phyloP scores from a whole-genome alignment of 257 asterid genomes.

The Ehretia macrophylla region DNA sequence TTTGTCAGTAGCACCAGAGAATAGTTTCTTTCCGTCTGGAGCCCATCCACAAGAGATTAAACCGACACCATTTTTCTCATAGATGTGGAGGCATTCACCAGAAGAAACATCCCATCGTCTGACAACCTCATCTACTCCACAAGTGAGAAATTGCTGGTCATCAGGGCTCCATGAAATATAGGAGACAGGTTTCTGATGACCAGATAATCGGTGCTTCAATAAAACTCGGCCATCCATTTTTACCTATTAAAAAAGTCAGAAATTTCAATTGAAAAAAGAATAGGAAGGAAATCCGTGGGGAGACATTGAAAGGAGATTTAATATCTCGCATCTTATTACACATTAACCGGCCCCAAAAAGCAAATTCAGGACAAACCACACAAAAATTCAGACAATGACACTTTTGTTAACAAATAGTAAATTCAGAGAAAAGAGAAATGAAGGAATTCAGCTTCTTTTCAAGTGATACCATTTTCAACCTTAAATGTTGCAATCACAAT shows the following conservation, averaged over 20 bases:
- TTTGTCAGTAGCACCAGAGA: constrained; percentile 71
- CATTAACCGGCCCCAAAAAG: too few species aligned
- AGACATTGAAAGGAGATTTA: background rate
- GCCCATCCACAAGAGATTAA: constrained; percentile 88
- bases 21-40: constrained; percentile 61
- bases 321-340: background rate
- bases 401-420: too few species aligned
- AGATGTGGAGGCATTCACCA: constrained; percentile 69
- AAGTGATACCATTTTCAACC: too few species aligned
- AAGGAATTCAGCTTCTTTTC: too few species aligned
- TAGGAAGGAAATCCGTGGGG: background rate
- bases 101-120: constrained; percentile 74
- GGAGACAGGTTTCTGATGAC: constrained; percentile 75
- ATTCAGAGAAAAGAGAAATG: too few species aligned
- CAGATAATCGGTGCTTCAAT: constrained; percentile 47
- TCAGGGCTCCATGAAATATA: constrained; percentile 84
- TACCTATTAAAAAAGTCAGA: constrained; percentile 43
- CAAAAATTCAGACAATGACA: too few species aligned
- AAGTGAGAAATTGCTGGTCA: constrained; percentile 69
- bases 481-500: too few species aligned
- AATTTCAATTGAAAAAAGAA: background rate
- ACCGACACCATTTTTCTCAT: constrained; percentile 68
- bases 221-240: constrained; percentile 41
- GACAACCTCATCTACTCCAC: constrained; percentile 80
- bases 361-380: too few species aligned